Evolutionary conservation across 148 eudicot species (phyloP).

Genomic region (Fagopyrum homotropicum): DNA sequence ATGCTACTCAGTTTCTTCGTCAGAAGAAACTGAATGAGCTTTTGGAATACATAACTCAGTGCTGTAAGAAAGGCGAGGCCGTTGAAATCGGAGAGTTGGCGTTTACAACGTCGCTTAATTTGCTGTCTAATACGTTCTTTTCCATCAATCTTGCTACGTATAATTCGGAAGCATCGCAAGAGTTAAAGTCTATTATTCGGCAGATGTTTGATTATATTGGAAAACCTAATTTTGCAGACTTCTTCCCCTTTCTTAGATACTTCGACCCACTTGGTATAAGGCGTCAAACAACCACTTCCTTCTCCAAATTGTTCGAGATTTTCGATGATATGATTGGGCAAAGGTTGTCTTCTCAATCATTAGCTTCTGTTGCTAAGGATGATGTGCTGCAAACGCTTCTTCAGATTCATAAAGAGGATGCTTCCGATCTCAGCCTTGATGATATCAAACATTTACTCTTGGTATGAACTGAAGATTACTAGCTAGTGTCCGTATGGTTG

Average conservation of each 20-base stretch:
- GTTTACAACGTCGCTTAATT: constrained; percentile 15
- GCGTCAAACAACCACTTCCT: not conserved
- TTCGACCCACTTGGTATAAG: constrained; percentile 14
- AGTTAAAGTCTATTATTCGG: constrained; percentile 5
- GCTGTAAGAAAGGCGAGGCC: constrained; percentile 2
- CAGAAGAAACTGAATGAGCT: constrained; percentile 14
- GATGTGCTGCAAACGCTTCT: constrained; percentile 28
- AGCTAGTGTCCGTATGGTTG: no score
- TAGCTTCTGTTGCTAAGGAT: constrained; percentile 10
- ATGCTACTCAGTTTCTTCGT: constrained; percentile 22
- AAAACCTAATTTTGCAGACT: constrained; percentile 18
- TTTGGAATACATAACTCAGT: not conserved
- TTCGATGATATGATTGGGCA: constrained; percentile 17
- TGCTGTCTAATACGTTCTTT: constrained; percentile 11
- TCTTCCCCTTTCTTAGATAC: constrained; percentile 1
- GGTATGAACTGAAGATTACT: constrained; percentile 12
- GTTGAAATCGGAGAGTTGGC: constrained; percentile 14
- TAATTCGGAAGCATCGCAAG: constrained; percentile 5
- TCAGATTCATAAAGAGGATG: constrained; percentile 12
- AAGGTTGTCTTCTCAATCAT: constrained; percentile 5
- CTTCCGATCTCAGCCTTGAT: constrained; percentile 14
- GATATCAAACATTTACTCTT: constrained; percentile 28
- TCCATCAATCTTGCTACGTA: constrained; percentile 8
- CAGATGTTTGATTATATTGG: constrained; percentile 1
- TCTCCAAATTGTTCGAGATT: constrained; percentile 10